Evolutionary conservation across 495 filamentous ascomycete species (phyloP).

Genomic region (Penicillium crystallinum): DNA sequence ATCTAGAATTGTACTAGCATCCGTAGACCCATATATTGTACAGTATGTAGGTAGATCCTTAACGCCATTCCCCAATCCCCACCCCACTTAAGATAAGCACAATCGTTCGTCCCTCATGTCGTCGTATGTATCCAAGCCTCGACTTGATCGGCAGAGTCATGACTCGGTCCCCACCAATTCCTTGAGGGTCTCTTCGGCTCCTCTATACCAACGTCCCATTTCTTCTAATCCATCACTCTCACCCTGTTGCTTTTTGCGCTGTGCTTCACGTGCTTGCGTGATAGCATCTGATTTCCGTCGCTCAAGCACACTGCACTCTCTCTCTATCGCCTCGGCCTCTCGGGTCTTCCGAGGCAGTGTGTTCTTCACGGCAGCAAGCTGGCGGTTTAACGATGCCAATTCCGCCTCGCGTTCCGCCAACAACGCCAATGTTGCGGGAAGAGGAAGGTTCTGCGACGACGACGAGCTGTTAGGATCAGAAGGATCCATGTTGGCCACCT

Average conservation of each 20-base stretch:
- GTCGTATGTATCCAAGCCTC: slow-evolving; percentile 4
- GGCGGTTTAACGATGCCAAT: slow-evolving; percentile 58
- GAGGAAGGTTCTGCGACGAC: slow-evolving; percentile 38
- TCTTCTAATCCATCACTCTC: slow-evolving; percentile 78
- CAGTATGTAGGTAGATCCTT: slow-evolving; percentile 11
- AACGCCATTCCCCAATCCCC: slow-evolving; percentile 22
- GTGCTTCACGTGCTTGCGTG: slow-evolving; percentile 71
- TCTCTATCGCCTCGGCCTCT: slow-evolving; percentile 65
- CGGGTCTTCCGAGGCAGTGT: slow-evolving; percentile 65
- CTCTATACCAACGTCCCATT: slow-evolving; percentile 75
- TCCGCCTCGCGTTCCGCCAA: slow-evolving; percentile 55
- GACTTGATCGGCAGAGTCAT: slow-evolving; percentile 3
- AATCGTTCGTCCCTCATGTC: slow-evolving; percentile 19
- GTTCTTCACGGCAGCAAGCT: slow-evolving; percentile 59
- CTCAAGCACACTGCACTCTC: slow-evolving; percentile 68
- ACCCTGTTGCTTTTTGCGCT: slow-evolving; percentile 67
- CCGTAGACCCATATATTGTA: slow-evolving; percentile 5
- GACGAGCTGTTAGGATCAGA: slow-evolving; percentile 21
- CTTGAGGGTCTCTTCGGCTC: slow-evolving; percentile 62
- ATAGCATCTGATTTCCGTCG: slow-evolving; percentile 61
- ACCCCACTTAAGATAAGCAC: slow-evolving; percentile 2
- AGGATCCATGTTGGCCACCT: slow-evolving; percentile 33
- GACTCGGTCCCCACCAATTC: slow-evolving; percentile 54
- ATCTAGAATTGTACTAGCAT: not conserved
- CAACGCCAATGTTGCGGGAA: slow-evolving; percentile 35